Evolutionary conservation across 805 yeast species (phyloP), one percentile per base, ranked within the genome.

Genomic region (Candida dajiaensis): DNA sequence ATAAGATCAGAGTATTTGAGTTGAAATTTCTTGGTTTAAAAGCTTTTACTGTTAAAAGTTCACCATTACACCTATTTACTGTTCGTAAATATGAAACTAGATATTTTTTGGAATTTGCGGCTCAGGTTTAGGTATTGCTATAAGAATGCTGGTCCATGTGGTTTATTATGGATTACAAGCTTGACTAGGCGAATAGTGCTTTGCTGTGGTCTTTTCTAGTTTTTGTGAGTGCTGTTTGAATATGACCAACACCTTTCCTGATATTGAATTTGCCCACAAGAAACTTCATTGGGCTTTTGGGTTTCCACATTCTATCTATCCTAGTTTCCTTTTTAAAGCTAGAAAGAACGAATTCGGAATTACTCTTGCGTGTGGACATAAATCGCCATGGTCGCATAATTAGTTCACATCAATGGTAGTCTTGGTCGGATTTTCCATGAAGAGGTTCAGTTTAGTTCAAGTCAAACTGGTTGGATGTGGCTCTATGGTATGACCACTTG

Each of bases 81-180:
- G n/a, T n/a, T n/a, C n/a, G n/a, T n/a, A n/a, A n/a, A n/a, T n/a
- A n/a, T n/a, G n/a, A n/a, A n/a, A n/a, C n/a, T n/a, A n/a, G n/a
- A n/a, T n/a, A n/a, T n/a, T n/a, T n/a, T n/a, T 68, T 56, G 78
- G 78, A 26, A 58, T 70, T 4, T 58, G 64, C 46, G 76, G 76
- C 6, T 67, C 72, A 2, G 57, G 57, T 9, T 40, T 72, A 11
- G 74, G 73, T 18, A 66, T 73, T 20, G 38, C 64, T 19, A 65
- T 70, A 31, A 59, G 77, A 54, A 65, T 69, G 12, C 52, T 70
- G 25, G 55, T 73, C 43, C 64, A 71, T 11, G 61, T 71, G 36
- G 71, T 73, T 19, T 71, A 68, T 59, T 71, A 62, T 50, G 76
- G 71, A 5, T 64, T 70, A 15, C 73, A 71, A 51, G 64, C 72